Evolutionary conservation across 2,329 filamentous ascomycete genomes (phyloP).

Genomic region (Monilinia laxa): DNA sequence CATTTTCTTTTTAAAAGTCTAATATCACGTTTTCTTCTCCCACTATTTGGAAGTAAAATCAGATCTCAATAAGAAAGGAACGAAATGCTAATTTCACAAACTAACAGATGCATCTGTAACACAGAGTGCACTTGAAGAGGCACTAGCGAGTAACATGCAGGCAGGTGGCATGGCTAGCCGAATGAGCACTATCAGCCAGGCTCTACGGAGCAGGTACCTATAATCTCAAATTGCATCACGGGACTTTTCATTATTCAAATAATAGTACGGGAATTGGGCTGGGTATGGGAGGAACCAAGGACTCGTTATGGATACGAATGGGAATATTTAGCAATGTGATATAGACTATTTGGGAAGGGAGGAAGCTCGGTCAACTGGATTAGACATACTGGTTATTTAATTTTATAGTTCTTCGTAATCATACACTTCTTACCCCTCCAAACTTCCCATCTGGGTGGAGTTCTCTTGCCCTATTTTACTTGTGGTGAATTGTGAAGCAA

Average conservation of each 20-base stretch:
- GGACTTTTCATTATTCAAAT: not conserved
- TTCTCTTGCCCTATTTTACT: not conserved
- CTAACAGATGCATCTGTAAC: slow-evolving; percentile 69
- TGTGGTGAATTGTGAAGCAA: no score
- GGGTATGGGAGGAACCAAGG: not conserved
- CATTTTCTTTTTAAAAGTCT: not conserved
- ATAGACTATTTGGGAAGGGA: no score
- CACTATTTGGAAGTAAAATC: not conserved
- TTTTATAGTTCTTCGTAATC: not conserved
- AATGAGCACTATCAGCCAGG: slow-evolving; percentile 68
- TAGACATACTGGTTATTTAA: not conserved
- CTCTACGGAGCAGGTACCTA: slow-evolving; percentile 60
- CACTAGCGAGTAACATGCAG: slow-evolving; percentile 69
- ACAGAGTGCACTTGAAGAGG: slow-evolving; percentile 77
- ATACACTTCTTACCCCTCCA: not conserved
- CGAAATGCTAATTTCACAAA: not conserved
- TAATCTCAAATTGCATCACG: slow-evolving; percentile 25
- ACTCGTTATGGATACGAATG: not conserved
- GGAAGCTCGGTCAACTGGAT: not conserved
- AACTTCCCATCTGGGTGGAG: not conserved
- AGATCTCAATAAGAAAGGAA: not conserved
- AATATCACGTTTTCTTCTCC: not conserved
- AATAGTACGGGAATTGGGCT: not conserved
- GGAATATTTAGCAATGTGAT: not conserved
- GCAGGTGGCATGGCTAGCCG: slow-evolving; percentile 58